Conservation (phyloP, 352 stramenopile genomes). For the Globisporangium takayamanum region DNA sequence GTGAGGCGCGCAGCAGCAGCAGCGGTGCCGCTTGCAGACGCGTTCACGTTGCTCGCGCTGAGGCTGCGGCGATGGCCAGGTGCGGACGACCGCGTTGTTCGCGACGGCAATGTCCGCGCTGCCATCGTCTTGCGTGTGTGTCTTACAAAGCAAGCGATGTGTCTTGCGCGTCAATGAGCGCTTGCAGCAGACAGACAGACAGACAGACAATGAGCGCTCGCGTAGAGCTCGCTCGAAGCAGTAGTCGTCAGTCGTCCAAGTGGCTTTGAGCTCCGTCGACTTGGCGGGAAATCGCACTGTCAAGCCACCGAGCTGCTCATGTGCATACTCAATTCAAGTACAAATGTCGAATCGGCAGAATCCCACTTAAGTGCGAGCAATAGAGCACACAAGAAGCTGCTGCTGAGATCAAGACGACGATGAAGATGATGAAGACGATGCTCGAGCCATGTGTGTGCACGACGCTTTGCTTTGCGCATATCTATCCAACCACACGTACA, state of each 20-base stretch:
- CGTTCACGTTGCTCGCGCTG: conserved; percentile 6
- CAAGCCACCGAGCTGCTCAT: not conserved
- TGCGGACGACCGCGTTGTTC: conserved; percentile 1
- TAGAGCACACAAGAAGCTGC: too few relatives aligned
- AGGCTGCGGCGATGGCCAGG: conserved; percentile 6
- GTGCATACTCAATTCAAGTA: not conserved
- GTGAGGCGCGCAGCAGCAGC: too few relatives aligned
- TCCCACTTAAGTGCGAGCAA: not conserved
- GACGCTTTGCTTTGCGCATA: too few relatives aligned
- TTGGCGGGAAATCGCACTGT: not conserved
- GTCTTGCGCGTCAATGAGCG: not conserved
- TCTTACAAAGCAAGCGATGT: not conserved
- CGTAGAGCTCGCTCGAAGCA: not conserved
- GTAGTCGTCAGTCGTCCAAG: not conserved
- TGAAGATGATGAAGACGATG: too few relatives aligned
- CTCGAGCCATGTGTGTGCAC: too few relatives aligned
- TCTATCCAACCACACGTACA: not conserved
- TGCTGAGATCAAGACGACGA: too few relatives aligned
- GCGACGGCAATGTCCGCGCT: not conserved
- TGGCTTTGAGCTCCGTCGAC: not conserved
- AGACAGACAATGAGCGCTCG: not conserved
- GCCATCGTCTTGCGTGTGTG: conserved; percentile 4
- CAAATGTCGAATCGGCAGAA: not conserved
- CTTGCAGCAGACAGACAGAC: not conserved
- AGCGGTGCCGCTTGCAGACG: not conserved